Base-by-base conservation (phyloP, 495 filamentous ascomycete genomes). In the Aspergillus panamensis region DNA sequence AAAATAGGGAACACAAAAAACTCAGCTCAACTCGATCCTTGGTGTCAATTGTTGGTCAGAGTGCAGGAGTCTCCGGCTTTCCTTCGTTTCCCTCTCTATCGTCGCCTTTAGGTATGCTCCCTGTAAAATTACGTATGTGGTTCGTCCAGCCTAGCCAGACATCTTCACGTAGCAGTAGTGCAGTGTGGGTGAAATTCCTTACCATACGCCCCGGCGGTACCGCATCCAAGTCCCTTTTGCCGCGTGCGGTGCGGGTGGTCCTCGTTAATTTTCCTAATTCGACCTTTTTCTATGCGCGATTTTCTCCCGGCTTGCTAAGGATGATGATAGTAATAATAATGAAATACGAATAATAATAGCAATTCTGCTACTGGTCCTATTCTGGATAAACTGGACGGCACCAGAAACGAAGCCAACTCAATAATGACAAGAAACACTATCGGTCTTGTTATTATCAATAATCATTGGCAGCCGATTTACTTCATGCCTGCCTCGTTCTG, bases 161-260 rank as follows among this genome's bases (percentile, higher is more conserved):
- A 51, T 47, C 56, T 52, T 42, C 56, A 52, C 48, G 29, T 13
- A 10, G 48, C 17, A 40, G n/a, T 17, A 5, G 37, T 43, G 14
- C n/a, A 16, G 48, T 25, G 25, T 25, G 13, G 43, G 40, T 42
- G 50, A 64, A 64, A 63, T 64, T 66, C 63, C 64, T 72, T 73
- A 73, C 69, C 66, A 66, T 73, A 68, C 52, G 57, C 3, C 21
- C 37, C 64, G 59, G 57, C 59, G 48, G 58, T 53, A 62, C 49
- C 59, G 50, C 58, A 55, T 55, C 39, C 13, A 56, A 51, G 48
- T 47, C 21, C 50, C 59, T 44, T 62, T 58, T 62, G 57, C 64
- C 64, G 64, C 59, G 56, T 63, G 64, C 64, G 64, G 56, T 63
- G 64, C 64, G 64, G 59, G 64, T 61, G 48, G 64, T 51, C 60